A percentile compares a stretch with the other conserved stretches of the same genome.
Conservation (phyloP, 2,329 filamentous ascomycete species). For the Hypoxylon sp. region DNA sequence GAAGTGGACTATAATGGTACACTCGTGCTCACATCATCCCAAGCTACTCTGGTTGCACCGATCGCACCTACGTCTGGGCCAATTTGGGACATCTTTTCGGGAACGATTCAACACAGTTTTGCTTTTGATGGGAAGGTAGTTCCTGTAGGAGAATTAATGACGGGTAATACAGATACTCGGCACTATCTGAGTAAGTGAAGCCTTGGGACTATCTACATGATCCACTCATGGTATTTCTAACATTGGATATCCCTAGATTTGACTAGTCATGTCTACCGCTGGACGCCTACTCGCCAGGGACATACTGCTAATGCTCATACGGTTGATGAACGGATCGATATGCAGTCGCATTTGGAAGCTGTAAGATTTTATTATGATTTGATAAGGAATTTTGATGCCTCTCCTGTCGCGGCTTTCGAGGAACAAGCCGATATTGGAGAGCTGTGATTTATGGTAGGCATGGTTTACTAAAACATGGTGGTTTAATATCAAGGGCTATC, state of each 20-base stretch:
- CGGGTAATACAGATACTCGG: constrained; percentile 57
- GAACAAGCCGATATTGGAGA: constrained; percentile 36
- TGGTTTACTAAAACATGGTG: not conserved
- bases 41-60: constrained; percentile 56
- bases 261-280: constrained; percentile 59
- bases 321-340: constrained; percentile 58
- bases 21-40: constrained; percentile 56
- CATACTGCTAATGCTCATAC: constrained; percentile 56
- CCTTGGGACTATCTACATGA: not conserved
- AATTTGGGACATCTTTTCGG: constrained; percentile 55
- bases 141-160: constrained; percentile 57
- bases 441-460: constrained; percentile 32
- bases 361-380: constrained; percentile 59
- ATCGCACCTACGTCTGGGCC: constrained; percentile 55
- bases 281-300: constrained; percentile 56
- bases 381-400: constrained; percentile 57
- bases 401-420: constrained; percentile 40
- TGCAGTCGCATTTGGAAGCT: constrained; percentile 58
- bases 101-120: constrained; percentile 56
- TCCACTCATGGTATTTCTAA: not conserved
- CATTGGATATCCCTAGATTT: constrained; percentile 48
- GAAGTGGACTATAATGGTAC: constrained; percentile 60
- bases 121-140: constrained; percentile 56
- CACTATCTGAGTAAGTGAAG: constrained; percentile 55
- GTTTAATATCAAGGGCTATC: not conserved